These are phyloP conservation scores for Helicostylum pulchrum DNA, from an alignment of 192 early-diverging fungal species.

Conservation along the genomic window DNA sequence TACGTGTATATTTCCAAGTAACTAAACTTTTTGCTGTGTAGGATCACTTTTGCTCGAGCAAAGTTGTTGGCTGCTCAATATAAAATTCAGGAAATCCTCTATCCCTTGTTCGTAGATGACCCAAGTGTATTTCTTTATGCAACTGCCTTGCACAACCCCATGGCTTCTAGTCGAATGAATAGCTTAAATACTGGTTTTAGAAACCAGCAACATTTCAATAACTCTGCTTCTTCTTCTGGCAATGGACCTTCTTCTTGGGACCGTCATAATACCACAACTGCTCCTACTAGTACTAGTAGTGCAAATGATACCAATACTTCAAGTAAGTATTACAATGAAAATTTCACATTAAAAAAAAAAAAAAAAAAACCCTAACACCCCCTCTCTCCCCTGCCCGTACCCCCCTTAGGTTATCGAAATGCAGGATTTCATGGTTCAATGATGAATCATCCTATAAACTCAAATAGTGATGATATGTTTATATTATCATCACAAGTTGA, in stretches of 20 bases:
- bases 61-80: constrained; percentile 65
- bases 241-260: constrained; percentile 1
- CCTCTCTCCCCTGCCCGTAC: background rate
- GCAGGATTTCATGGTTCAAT: constrained; percentile 15
- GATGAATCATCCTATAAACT: constrained; percentile 11
- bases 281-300: background rate
- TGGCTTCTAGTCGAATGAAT: constrained; percentile 15
- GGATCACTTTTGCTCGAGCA: constrained; percentile 66
- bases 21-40: too few relatives aligned
- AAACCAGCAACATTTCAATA: background rate
- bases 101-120: constrained; percentile 75
- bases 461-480: constrained; percentile 17
- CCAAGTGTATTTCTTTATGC: constrained; percentile 62
- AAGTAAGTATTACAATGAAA: background rate
- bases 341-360: background rate
- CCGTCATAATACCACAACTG: background rate
- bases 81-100: constrained; percentile 69
- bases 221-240: background rate
- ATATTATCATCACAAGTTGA: constrained; percentile 15
- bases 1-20: too few relatives aligned
- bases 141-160: background rate
- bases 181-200: constrained; percentile 8
- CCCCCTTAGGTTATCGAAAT: constrained; percentile 16
- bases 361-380: background rate
- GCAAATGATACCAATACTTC: background rate